Evolutionary conservation across 176 grass and related monocot genomes (phyloP), one percentile per base, ranked within the genome.

Genomic region (Cenchrus purpureus): DNA sequence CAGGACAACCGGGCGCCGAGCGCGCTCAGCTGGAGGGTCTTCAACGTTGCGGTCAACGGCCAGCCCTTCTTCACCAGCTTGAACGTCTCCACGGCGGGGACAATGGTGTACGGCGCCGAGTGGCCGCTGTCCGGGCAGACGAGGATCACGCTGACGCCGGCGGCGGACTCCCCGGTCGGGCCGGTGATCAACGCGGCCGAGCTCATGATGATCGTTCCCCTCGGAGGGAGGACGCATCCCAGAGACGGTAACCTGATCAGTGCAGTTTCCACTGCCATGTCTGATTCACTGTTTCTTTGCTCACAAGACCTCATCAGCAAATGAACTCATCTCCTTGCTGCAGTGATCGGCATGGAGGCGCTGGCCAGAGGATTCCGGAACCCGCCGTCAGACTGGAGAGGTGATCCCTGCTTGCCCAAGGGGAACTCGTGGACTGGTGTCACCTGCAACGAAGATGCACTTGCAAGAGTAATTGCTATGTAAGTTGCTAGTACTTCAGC

Each of bases 111-210:
- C 66, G 92, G 84, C 22, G 68, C 59, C 6, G 77, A 60, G 10
- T 94, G 90, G 93, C 86, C 88, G 31, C 86, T 99, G 32, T 92
- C 91, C 4, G 97, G 91, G 25, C 70, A 45, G 88, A 94, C 84
- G 15, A 85, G 37, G 64, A 98, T 98, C 84, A 88, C 58, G 51
- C 79, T 98, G 61, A 89, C 85, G 40, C 97, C 93, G 17, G 88
- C 51, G 46, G 51, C 56, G 20, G 82, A 17, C 46, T 95, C 93
- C 14, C 80, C 90, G 8, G 93, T 95, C 34, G 96, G 96, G 19
- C 93, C 96, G 12, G 82, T 98, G 78, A 95, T 98, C 86, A 98
- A 99, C 65, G 97, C 91, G 19, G 97, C 89, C 0, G 97, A 99
- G 75, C 31, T 99, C 53, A 74, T 89, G 65, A 92, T 96, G 91